Conservation (phyloP, 73 alveolate species). For the Uronychia setigera region DNA sequence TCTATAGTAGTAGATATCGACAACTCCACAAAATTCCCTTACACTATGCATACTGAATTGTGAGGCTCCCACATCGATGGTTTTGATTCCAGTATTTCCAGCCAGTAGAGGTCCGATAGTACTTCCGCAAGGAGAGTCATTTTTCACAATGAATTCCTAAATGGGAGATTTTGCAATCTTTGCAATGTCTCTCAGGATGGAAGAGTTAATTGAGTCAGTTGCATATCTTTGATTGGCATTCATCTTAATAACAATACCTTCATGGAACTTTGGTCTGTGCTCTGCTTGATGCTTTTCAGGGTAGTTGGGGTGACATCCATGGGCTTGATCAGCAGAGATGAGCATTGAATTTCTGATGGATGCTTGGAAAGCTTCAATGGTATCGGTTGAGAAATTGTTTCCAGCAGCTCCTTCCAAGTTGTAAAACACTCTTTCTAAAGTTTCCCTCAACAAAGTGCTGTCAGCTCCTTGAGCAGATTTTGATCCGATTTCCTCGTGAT, state of each 20-base stretch:
- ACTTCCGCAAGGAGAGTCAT: constrained; percentile 97
- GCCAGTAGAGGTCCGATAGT: constrained; percentile 98
- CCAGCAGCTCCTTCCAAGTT: constrained; percentile 35
- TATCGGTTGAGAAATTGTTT: constrained; percentile 22
- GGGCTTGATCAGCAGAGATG: constrained; percentile 98
- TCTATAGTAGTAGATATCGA: constrained; percentile 81
- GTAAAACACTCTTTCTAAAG: constrained; percentile 82
- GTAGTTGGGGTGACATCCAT: constrained; percentile 97
- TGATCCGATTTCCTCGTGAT: constrained; percentile 98
- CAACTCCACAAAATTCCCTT: constrained; percentile 96
- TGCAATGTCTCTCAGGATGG: constrained; percentile 88
- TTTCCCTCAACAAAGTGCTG: constrained; percentile 81
- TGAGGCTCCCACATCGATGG: constrained; percentile 98
- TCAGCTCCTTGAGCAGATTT: constrained; percentile 96
- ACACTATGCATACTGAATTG: constrained; percentile 97
- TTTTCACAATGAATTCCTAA: constrained; percentile 95
- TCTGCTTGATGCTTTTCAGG: constrained; percentile 92
- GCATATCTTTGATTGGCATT: constrained; percentile 95
- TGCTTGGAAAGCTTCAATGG: constrained; percentile 70
- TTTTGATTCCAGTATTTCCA: constrained; percentile 94
- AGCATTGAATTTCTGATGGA: constrained; percentile 81
- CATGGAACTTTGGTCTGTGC: constrained; percentile 90
- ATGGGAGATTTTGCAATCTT: constrained; percentile 82
- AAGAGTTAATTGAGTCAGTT: constrained; percentile 91
- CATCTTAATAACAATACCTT: constrained; percentile 93